Percentiles rank a stretch among this genome's conserved stretches.
Evolutionary conservation across 2,329 filamentous ascomycete genomes (phyloP).

Genomic region (Aspergillus pseudotamarii): DNA sequence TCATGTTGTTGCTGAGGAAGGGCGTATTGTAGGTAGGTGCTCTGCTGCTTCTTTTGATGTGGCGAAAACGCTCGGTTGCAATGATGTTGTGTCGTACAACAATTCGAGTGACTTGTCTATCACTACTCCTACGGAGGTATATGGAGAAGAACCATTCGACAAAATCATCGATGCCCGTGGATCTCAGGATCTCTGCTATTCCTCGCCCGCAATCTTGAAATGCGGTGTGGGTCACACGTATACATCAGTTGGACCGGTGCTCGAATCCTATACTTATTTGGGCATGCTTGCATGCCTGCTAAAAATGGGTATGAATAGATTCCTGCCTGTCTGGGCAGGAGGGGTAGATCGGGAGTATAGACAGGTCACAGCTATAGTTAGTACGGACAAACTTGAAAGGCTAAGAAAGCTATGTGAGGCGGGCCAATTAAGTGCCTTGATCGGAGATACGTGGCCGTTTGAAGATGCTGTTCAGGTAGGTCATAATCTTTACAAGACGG

Average conservation of each 20-base stretch:
- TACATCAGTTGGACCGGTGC: not conserved
- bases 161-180: not conserved
- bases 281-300: not conserved
- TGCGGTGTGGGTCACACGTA: not conserved
- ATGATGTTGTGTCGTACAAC: not conserved
- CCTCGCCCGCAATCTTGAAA: not conserved
- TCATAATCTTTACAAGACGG: not conserved
- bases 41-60: not conserved
- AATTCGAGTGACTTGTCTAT: too few relatives aligned
- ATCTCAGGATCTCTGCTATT: not conserved
- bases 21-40: not conserved
- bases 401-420: not conserved
- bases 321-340: not conserved
- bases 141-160: not conserved
- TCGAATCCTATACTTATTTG: not conserved
- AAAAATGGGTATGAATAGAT: not conserved
- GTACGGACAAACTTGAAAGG: not conserved
- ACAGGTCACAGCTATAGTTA: not conserved
- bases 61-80: not conserved
- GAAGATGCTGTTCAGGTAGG: not conserved
- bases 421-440: not conserved
- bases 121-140: not conserved
- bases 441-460: not conserved
- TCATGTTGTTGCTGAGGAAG: not conserved
- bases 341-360: not conserved